phyloP scores from a whole-genome alignment of 2,329 filamentous ascomycete genomes.

The Tympanopsis confertula region DNA sequence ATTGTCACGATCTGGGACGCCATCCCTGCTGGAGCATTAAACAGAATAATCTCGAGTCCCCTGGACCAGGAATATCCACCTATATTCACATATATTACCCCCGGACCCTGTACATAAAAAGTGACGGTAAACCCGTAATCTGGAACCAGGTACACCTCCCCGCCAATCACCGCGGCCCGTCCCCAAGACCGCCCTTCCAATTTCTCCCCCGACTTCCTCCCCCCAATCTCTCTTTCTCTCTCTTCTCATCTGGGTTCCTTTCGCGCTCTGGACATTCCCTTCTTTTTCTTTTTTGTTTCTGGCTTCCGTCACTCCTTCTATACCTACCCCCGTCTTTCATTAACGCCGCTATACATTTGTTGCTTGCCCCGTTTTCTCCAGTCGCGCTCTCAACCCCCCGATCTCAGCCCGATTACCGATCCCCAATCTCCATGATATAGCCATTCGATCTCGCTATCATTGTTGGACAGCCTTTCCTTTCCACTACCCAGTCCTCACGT shows the following conservation, averaged over 20 bases:
- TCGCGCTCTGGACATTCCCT: conserved; percentile 7
- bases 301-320: conserved; percentile 2
- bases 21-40: no score
- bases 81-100: no score
- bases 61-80: no score
- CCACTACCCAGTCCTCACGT: no score
- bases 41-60: no score
- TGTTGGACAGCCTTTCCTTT: neutral
- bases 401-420: conserved; percentile 6
- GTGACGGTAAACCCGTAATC: no score
- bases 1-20: no score
- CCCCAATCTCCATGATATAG: conserved; percentile 20
- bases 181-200: neutral
- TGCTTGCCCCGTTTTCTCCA: conserved; percentile 5
- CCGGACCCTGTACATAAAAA: no score
- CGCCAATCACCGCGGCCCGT: neutral
- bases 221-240: neutral
- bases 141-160: no score
- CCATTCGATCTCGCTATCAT: no score
- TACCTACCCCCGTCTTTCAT: conserved; percentile 3
- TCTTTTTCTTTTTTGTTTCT: conserved; percentile 9
- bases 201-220: neutral
- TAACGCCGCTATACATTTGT: conserved; percentile 3
- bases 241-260: conserved; percentile 1
- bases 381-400: conserved; percentile 1